Evolutionary conservation across 257 asterid species (phyloP).

Genomic region (Gynochthodes officinalis): DNA sequence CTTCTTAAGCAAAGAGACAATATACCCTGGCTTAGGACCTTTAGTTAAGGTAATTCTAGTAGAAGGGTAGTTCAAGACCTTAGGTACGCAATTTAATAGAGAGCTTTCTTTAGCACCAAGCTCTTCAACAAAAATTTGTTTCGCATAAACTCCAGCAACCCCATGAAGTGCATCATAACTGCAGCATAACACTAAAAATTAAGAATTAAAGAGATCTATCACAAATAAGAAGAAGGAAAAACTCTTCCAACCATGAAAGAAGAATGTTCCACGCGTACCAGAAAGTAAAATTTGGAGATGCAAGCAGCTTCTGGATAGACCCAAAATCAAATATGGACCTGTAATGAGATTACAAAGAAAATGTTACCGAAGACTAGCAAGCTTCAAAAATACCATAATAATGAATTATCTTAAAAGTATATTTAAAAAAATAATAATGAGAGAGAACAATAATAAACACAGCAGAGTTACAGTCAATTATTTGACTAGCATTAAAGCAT

Average conservation of each 20-base stretch:
- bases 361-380: conserved; percentile 14
- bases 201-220: conserved; percentile 6
- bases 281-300: conserved; percentile 79
- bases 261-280: conserved; percentile 50
- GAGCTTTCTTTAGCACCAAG: conserved; percentile 86
- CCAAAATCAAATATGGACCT: conserved; percentile 93
- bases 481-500: neutral
- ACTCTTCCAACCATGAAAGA: conserved; percentile 6
- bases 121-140: conserved; percentile 90
- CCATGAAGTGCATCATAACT: conserved; percentile 98
- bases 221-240: neutral
- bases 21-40: neutral
- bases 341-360: conserved; percentile 25
- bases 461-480: neutral
- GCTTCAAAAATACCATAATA: conserved; percentile 1
- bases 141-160: conserved; percentile 95
- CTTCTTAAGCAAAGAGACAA: neutral
- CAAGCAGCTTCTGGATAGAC: conserved; percentile 68
- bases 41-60: conserved; percentile 10
- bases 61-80: conserved; percentile 42
- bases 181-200: conserved; percentile 14
- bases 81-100: conserved; percentile 83
- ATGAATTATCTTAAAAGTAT: too few species aligned
- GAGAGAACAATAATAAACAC: neutral
- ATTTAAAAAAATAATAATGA: neutral